Conservation (phyloP, 305 asterid genomes). For the Ilex paraguariensis region DNA sequence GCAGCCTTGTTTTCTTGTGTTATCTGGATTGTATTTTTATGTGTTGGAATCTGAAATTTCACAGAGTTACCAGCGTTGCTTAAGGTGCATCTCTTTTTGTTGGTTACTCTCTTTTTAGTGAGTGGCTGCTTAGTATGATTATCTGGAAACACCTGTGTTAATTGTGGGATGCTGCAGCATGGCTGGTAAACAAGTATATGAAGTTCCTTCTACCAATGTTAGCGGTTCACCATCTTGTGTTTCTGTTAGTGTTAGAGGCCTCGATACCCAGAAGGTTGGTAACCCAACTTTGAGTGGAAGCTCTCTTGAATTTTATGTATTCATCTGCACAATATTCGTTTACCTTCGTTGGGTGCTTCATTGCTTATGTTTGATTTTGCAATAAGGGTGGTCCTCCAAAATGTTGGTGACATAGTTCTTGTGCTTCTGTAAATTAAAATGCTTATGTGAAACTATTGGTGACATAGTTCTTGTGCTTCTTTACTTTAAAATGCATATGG, state of each 20-base stretch:
- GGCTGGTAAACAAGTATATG: constrained; percentile 94
- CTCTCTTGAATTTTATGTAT: not conserved
- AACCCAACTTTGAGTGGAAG: constrained; percentile 12
- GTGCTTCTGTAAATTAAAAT: too few relatives aligned
- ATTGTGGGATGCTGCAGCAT: constrained; percentile 51
- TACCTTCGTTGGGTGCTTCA: too few relatives aligned
- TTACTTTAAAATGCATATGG: too few relatives aligned
- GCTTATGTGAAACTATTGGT: too few relatives aligned
- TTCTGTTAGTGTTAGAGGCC: constrained; percentile 86
- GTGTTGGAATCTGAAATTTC: constrained; percentile 90
- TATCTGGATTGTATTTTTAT: constrained; percentile 82
- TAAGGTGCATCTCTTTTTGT: constrained; percentile 52
- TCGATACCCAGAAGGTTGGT: constrained; percentile 85
- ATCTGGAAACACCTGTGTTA: not conserved
- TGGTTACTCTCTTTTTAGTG: constrained; percentile 7
- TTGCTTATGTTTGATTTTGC: too few relatives aligned
- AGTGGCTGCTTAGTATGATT: constrained; percentile 5
- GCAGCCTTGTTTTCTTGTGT: constrained; percentile 86
- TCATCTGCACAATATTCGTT: too few relatives aligned
- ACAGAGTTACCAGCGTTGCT: constrained; percentile 78
- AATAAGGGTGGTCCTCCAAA: too few relatives aligned
- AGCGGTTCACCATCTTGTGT: constrained; percentile 85
- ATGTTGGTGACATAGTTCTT: too few relatives aligned
- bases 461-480: too few relatives aligned
- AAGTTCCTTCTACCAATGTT: constrained; percentile 80